Conservation (phyloP, 1,284 basidiomycete species). For the Fomitopsis palustris region DNA sequence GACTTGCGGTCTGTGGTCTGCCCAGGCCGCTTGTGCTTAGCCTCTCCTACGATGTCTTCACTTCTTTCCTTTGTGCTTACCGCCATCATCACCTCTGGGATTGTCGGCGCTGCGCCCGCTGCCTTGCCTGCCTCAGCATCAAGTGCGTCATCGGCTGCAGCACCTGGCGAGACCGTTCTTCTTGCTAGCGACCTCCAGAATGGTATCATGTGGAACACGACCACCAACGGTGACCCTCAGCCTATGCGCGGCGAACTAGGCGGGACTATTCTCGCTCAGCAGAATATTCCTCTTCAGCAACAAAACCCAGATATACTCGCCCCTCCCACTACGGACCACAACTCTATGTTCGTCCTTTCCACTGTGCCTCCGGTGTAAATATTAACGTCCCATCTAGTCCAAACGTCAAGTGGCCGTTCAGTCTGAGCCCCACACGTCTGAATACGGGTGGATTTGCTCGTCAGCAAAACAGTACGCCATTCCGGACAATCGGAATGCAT, state of each 20-base stretch:
- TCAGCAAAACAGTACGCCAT: conserved; percentile 54
- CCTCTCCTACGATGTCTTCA: not conserved
- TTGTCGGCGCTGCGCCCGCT: not conserved
- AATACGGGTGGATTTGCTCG: conserved; percentile 73
- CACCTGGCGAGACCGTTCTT: conserved; percentile 36
- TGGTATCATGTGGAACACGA: conserved; percentile 30
- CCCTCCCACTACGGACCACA: conserved; percentile 65
- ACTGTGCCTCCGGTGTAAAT: not conserved
- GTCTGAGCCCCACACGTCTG: conserved; percentile 63
- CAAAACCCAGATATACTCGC: conserved; percentile 63
- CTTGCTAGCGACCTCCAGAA: conserved; percentile 51
- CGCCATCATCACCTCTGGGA: not conserved
- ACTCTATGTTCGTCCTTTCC: conserved; percentile 42
- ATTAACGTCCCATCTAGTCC: conserved; percentile 28
- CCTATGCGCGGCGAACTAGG: conserved; percentile 44
- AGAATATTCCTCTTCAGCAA: conserved; percentile 46
- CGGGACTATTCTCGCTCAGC: conserved; percentile 52
- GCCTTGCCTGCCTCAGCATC: not conserved
- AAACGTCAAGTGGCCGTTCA: conserved; percentile 72
- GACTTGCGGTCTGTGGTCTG: no score
- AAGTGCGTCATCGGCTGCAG: conserved; percentile 3
- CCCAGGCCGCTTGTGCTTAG: no score
- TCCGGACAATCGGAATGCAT: not conserved
- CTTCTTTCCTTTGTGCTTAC: not conserved
- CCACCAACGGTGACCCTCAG: conserved; percentile 19